Evolutionary conservation across 345 rosid genomes (phyloP).

Genomic region (Linum tenue): DNA sequence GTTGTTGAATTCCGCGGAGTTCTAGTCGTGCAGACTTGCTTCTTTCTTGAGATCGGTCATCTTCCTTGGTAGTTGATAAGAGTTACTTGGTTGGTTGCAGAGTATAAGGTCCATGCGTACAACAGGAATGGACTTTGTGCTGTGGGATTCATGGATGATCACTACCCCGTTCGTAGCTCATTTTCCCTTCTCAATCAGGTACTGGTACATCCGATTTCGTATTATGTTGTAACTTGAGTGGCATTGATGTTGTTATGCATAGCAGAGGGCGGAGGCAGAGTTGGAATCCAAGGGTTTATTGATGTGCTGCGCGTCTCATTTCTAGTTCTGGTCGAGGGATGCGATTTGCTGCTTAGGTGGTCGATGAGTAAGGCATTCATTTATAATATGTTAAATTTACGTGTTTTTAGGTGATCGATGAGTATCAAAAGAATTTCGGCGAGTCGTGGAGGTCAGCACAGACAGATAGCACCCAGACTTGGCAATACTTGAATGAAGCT

Average conservation of each 20-base stretch:
- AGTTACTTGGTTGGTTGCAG: slow-evolving; percentile 25
- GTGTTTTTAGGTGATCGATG: slow-evolving; percentile 60
- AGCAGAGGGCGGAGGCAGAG: too few species aligned
- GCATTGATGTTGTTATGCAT: too few species aligned
- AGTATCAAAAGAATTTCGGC: slow-evolving; percentile 82
- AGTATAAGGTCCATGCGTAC: slow-evolving; percentile 90
- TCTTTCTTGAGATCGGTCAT: background rate
- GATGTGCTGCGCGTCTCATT: too few species aligned
- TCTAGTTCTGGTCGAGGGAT: background rate
- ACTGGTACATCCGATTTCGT: background rate
- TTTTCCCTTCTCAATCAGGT: slow-evolving; percentile 92
- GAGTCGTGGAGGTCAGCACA: slow-evolving; percentile 70
- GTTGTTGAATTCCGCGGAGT: background rate
- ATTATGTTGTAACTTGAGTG: too few species aligned
- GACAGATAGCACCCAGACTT: slow-evolving; percentile 51
- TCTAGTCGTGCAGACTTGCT: background rate
- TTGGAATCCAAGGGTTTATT: too few species aligned
- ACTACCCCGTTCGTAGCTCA: slow-evolving; percentile 85
- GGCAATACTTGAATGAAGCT: slow-evolving; percentile 83
- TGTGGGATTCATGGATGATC: slow-evolving; percentile 92
- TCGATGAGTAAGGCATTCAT: background rate
- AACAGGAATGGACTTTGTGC: slow-evolving; percentile 83
- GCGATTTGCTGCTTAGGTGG: background rate
- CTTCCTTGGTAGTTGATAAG: background rate
- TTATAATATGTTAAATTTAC: background rate